Evolutionary conservation across 2,329 filamentous ascomycete species (phyloP).

Genomic region (Phaeosphaeria sp.): DNA sequence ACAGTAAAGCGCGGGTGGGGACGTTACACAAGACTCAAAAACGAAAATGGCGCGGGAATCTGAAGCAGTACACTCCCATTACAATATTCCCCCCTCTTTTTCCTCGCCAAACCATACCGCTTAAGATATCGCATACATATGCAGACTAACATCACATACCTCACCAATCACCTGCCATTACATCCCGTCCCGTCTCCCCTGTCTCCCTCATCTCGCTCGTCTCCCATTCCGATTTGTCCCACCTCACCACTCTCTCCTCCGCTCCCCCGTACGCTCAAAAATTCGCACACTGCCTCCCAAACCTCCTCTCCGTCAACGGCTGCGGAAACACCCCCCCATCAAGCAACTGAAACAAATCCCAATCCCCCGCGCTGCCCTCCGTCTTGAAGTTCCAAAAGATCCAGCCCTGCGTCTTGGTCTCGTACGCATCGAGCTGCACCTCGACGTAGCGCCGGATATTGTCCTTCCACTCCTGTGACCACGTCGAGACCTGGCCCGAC

Average conservation of each 20-base stretch:
- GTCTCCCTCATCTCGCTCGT: too few species aligned
- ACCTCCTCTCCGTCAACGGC: conserved; percentile 34
- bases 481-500: conserved; percentile 58
- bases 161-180: background rate
- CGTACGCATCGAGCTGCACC: conserved; percentile 62
- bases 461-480: conserved; percentile 54
- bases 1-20: too few species aligned
- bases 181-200: too few species aligned
- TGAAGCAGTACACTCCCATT: background rate
- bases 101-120: background rate
- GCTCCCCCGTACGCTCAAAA: too few species aligned
- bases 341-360: conserved; percentile 59
- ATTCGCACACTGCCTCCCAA: conserved; percentile 35
- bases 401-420: conserved; percentile 59
- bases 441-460: conserved; percentile 61
- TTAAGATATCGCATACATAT: conserved; percentile 3
- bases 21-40: too few species aligned
- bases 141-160: conserved; percentile 4
- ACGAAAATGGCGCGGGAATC: too few species aligned
- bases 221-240: too few species aligned
- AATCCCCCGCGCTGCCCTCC: conserved; percentile 57
- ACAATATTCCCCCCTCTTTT: background rate
- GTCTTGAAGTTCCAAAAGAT: conserved; percentile 68
- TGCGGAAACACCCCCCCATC: conserved; percentile 60
- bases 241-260: too few species aligned